Conservation (phyloP, 306 rosid genomes). For the Prunus padus region DNA sequence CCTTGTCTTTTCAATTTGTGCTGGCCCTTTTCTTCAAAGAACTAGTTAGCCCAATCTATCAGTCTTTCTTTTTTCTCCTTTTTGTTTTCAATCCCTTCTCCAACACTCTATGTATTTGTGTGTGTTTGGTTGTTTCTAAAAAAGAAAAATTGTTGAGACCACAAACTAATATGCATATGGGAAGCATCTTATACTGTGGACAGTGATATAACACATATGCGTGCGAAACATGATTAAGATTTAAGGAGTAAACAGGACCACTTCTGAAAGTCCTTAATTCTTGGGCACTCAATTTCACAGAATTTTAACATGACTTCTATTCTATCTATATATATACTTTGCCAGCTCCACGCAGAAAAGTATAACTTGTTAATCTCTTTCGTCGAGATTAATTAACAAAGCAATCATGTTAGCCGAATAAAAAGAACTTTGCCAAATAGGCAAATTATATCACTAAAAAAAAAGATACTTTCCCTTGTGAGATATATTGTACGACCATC, state of each 20-base stretch:
- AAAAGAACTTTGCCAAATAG: no score
- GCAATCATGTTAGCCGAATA: no score
- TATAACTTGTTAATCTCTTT: not conserved
- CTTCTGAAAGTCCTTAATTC: constrained; percentile 19
- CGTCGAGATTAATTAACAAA: not conserved
- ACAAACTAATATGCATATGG: not conserved
- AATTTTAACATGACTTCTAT: not conserved
- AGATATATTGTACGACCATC: no score
- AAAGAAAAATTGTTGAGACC: not conserved
- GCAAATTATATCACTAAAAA: no score
- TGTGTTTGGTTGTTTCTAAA: not conserved
- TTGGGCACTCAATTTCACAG: constrained; percentile 15
- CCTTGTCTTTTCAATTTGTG: not conserved
- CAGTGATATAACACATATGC: not conserved
- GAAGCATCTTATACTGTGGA: not conserved
- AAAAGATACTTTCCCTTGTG: no score
- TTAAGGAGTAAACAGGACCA: constrained; percentile 22
- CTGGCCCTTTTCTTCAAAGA: not conserved
- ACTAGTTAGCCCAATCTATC: not conserved
- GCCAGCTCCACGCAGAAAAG: not conserved
- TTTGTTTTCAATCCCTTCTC: not conserved
- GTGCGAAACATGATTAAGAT: not conserved
- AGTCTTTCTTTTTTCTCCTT: constrained; percentile 5
- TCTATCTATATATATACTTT: not conserved
- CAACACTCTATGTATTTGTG: not conserved